Base-by-base conservation (phyloP, 2,329 filamentous ascomycete genomes). In the Microdochium trichocladiopsis region DNA sequence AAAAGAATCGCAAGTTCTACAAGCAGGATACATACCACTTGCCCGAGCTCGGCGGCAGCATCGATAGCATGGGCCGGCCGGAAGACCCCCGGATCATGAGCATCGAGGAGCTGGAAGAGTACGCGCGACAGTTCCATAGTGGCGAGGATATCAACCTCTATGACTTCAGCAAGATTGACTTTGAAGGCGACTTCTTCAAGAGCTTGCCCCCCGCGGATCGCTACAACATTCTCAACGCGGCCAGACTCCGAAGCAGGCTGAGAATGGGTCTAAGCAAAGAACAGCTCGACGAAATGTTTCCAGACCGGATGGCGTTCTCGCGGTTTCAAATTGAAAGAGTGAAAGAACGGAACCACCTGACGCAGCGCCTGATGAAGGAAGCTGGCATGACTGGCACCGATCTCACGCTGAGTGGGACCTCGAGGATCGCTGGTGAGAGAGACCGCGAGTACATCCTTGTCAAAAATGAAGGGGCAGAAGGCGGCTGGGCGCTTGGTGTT, bases 121-220 rank as follows among this genome's bases (percentile, higher is more conserved):
- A 99, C 66, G 93, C 95, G 2, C 79, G 86, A 50, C 92, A 97
- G 57, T 97, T 97, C 62, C 83, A 96, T 62, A 84, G 83, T 55
- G 94, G 94, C 51, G 91, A 97, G 69, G 93, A 97, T 66, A 87
- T 97, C 60, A 86, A 86, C 58, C 70, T 92, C 4, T 97, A 97
- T 69, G 93, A 97, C 70, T 99, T 99, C 65, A 95, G 89, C 64
- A 97, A 97, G 70, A 99, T 99, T 61, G 94, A 99, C 65, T 99
- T 97, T 62, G 88, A 97, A 58, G 90, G 92, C 58, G 84, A 93
- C 12, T 99, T 99, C 70, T 99, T 99, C 72, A 83, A 88, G 66
- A 96, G 90, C 65, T 71, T 99, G 53, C 94, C 95, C 0, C 79
- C 91, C 1, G 86, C 87, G 2, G 94, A 99, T 72, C 83, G 93